These are phyloP conservation scores for Ailanthus altissimus DNA, from an alignment of 345 rosid genomes.

Conservation along the genomic window DNA sequence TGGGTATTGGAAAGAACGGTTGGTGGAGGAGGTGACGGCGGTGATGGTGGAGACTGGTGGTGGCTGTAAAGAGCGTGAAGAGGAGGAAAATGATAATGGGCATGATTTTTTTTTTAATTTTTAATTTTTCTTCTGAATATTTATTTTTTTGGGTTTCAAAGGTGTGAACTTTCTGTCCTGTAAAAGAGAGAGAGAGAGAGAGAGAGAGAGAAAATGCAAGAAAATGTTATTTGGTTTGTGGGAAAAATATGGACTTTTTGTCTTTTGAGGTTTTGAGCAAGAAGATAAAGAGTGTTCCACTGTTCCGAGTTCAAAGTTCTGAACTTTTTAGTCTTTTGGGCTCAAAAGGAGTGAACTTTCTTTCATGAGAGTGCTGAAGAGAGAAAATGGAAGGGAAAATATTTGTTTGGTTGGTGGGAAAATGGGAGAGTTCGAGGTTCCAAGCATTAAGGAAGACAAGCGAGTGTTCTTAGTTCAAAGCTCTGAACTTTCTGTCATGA, in stretches of 20 bases:
- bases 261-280: background rate
- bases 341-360: background rate
- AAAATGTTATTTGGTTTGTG: background rate
- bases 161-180: background rate
- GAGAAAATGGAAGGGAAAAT: background rate
- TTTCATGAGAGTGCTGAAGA: background rate
- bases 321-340: background rate
- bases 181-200: background rate
- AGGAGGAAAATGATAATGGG: slow-evolving; percentile 14
- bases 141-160: background rate
- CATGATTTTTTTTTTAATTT: background rate
- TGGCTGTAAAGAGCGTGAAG: slow-evolving; percentile 27
- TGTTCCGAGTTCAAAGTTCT: background rate
- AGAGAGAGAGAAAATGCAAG: background rate
- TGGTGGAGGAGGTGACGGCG: slow-evolving; percentile 70
- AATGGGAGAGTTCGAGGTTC: background rate
- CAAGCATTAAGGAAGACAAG: background rate
- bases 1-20: slow-evolving; percentile 50
- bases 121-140: too few relatives aligned
- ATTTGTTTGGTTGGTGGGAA: background rate
- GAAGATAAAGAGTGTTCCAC: too few relatives aligned
- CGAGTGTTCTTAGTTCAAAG: background rate
- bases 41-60: slow-evolving; percentile 3
- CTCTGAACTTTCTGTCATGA: too few relatives aligned
- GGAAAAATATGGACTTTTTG: background rate